Evolutionary conservation across 1,139 yeast species (phyloP).

Genomic region (Wickerhamomyces sp.): DNA sequence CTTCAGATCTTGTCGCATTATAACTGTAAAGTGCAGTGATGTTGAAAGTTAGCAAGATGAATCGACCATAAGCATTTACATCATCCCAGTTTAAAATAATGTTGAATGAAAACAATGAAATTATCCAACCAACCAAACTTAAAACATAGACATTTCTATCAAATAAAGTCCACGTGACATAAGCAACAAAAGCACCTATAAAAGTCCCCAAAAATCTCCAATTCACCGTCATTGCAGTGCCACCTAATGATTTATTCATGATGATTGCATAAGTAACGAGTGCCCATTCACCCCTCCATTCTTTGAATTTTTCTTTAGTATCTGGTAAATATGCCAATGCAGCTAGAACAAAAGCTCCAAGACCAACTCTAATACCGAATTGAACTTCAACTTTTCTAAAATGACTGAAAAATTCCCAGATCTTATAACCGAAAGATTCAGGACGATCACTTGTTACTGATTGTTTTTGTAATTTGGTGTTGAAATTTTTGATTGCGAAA

Average conservation of each 20-base stretch:
- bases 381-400: conserved; percentile 63
- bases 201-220: conserved; percentile 76
- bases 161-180: conserved; percentile 49
- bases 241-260: conserved; percentile 86
- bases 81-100: conserved; percentile 63
- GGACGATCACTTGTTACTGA: conserved; percentile 10
- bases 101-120: conserved; percentile 62
- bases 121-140: conserved; percentile 51
- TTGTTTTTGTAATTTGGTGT: conserved; percentile 12
- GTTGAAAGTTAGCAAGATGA: conserved; percentile 71
- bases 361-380: conserved; percentile 73
- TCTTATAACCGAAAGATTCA: conserved; percentile 14
- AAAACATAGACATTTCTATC: conserved; percentile 54
- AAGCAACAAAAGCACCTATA: conserved; percentile 63
- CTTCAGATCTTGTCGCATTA: conserved; percentile 56
- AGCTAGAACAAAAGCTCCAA: conserved; percentile 68
- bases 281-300: conserved; percentile 85
- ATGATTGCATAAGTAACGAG: conserved; percentile 74
- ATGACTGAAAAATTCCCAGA: conserved; percentile 41
- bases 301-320: conserved; percentile 48
- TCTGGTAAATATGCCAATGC: conserved; percentile 60
- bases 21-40: conserved; percentile 75
- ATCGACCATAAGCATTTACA: conserved; percentile 64
- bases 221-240: conserved; percentile 74
- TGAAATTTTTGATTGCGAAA: conserved; percentile 15